Percentiles rank a stretch among this genome's conserved stretches.
Conservation (phyloP, 768 basidiomycete species). For the Trametes elegans region DNA sequence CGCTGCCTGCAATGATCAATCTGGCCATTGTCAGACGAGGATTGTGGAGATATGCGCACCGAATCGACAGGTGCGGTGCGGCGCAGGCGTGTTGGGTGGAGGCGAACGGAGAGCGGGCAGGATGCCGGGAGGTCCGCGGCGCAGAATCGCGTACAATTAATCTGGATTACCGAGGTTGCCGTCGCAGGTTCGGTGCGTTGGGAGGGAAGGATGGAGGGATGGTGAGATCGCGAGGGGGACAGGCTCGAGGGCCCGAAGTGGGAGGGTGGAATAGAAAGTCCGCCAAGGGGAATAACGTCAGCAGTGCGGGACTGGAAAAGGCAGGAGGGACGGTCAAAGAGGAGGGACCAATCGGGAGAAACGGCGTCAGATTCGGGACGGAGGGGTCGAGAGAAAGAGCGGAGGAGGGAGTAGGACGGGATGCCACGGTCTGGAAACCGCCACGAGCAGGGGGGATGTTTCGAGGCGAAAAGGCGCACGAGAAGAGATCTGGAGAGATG, state of each 20-base stretch:
- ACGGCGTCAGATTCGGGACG: conserved; percentile 44
- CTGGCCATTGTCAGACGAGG: background rate
- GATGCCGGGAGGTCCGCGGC: conserved; percentile 5
- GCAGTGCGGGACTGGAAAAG: conserved; percentile 8
- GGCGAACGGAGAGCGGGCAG: conserved; percentile 1
- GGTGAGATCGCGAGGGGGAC: conserved; percentile 11
- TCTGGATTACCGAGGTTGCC: conserved; percentile 11
- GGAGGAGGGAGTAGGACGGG: conserved; percentile 27
- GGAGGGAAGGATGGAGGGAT: conserved; percentile 1
- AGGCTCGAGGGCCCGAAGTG: conserved; percentile 24
- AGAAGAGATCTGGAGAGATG: conserved; percentile 14
- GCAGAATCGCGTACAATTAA: conserved; percentile 6
- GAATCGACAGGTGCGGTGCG: background rate
- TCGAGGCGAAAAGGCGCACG: conserved; percentile 11
- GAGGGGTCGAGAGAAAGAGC: conserved; percentile 32
- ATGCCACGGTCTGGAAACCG: conserved; percentile 15
- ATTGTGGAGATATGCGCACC: background rate
- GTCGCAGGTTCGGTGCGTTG: conserved; percentile 10
- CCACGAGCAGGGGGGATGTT: conserved; percentile 16
- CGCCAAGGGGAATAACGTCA: conserved; percentile 43
- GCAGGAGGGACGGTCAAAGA: conserved; percentile 17
- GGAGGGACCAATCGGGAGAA: conserved; percentile 47
- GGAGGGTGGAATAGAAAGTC: conserved; percentile 28
- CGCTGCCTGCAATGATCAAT: conserved; percentile 11
- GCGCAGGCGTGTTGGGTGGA: conserved; percentile 10